These are phyloP conservation scores for Allomyces javanicus DNA, from an alignment of 192 early-diverging fungal species.

Conservation along the genomic window DNA sequence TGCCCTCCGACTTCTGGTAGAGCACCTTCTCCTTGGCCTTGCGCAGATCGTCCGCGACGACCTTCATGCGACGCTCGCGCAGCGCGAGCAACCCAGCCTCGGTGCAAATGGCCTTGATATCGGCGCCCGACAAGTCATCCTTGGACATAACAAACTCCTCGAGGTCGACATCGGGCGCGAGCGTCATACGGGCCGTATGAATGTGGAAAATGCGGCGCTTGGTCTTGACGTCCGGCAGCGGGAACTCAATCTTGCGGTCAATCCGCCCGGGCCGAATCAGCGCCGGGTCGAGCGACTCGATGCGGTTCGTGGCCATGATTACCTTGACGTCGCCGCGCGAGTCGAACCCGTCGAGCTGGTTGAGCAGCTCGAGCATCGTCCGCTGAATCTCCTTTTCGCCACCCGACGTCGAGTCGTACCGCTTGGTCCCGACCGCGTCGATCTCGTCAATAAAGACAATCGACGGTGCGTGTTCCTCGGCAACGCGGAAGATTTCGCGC, in stretches of 20 bases:
- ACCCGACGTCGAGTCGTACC: slow-evolving; percentile 82
- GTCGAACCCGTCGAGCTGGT: slow-evolving; percentile 97
- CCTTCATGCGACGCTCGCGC: slow-evolving; percentile 96
- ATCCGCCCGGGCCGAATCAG: slow-evolving; percentile 92
- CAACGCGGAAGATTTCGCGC: slow-evolving; percentile 89
- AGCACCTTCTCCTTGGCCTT: slow-evolving; percentile 98
- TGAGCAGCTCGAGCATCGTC: slow-evolving; percentile 91
- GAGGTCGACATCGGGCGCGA: slow-evolving; percentile 88
- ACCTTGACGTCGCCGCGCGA: slow-evolving; percentile 91
- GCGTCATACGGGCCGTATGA: slow-evolving; percentile 82
- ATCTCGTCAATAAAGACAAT: slow-evolving; percentile 99
- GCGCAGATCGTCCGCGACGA: slow-evolving; percentile 85
- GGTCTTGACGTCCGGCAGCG: slow-evolving; percentile 85
- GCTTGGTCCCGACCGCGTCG: slow-evolving; percentile 94
- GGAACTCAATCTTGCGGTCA: slow-evolving; percentile 99
- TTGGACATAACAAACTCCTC: slow-evolving; percentile 99
- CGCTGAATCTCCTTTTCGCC: slow-evolving; percentile 95
- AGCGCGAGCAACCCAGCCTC: slow-evolving; percentile 95
- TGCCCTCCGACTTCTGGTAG: slow-evolving; percentile 95
- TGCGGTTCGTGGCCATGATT: slow-evolving; percentile 97
- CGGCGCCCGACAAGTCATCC: slow-evolving; percentile 94
- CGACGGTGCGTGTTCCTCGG: slow-evolving; percentile 84
- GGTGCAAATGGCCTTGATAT: slow-evolving; percentile 98
- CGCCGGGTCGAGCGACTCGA: slow-evolving; percentile 91
- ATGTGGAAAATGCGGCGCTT: slow-evolving; percentile 96